These are phyloP conservation scores for Fusarium compactum DNA, from an alignment of 2,329 filamentous ascomycete species.

Conservation along the genomic window DNA sequence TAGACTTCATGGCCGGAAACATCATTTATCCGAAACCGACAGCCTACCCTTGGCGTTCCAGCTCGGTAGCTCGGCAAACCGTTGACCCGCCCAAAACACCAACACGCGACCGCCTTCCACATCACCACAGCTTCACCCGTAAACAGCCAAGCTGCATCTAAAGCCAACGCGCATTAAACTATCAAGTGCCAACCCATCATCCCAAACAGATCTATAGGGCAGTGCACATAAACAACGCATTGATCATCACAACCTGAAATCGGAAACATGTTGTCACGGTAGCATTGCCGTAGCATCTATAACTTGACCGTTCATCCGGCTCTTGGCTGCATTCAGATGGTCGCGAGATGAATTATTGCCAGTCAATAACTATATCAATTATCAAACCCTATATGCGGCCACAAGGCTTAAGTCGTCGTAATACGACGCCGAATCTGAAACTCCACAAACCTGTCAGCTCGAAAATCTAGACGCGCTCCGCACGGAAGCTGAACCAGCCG, in stretches of 20 bases:
- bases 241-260: neutral
- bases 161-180: neutral
- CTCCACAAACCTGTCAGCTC: neutral
- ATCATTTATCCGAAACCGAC: neutral
- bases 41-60: neutral
- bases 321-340: neutral
- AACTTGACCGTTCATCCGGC: neutral
- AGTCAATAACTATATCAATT: neutral
- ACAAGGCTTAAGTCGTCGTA: neutral
- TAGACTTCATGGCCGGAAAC: neutral
- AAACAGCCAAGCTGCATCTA: neutral
- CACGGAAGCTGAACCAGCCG: conserved; percentile 28
- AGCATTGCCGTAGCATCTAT: neutral
- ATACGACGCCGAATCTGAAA: conserved; percentile 19
- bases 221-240: neutral
- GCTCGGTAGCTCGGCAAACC: neutral
- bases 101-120: neutral
- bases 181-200: neutral
- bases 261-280: neutral
- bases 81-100: neutral
- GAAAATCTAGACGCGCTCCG: neutral
- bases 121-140: neutral
- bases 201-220: neutral
- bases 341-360: neutral
- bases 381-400: neutral